A percentile compares a stretch with the other conserved stretches of the same genome.
Conservation (phyloP, 768 basidiomycete genomes). For the Galerina marginata region DNA sequence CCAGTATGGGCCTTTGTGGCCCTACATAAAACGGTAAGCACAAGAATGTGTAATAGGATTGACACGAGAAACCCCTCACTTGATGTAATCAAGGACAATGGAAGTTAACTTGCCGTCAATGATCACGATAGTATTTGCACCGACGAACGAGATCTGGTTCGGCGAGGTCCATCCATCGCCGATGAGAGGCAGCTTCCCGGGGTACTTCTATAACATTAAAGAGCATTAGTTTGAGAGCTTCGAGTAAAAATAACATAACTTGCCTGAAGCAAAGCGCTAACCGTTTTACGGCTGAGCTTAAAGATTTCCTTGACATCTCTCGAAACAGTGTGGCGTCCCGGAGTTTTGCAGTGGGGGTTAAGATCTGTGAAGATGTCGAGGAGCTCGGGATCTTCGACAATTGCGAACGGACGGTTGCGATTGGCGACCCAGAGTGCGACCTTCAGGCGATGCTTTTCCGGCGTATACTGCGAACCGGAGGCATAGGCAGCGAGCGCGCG, state of each 20-base stretch:
- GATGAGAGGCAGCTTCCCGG: conserved; percentile 25
- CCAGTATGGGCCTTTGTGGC: conserved; percentile 8
- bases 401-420: not conserved
- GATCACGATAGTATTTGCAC: conserved; percentile 25
- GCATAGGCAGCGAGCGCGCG: not conserved
- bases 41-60: not conserved
- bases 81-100: conserved; percentile 19
- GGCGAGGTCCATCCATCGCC: conserved; percentile 36
- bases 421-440: not conserved
- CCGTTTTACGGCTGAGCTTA: not conserved
- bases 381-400: not conserved
- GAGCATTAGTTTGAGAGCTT: no score
- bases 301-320: not conserved
- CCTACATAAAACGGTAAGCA: conserved; percentile 5
- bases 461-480: not conserved
- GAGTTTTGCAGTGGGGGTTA: not conserved
- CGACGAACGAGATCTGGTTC: conserved; percentile 29
- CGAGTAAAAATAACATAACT: not conserved
- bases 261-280: not conserved
- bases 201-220: conserved; percentile 16
- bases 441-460: not conserved
- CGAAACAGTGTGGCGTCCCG: not conserved
- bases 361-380: not conserved
- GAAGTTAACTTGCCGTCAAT: conserved; percentile 20
- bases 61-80: conserved; percentile 11